Evolutionary conservation across 129 eudicot species (phyloP), one percentile per base, ranked within the genome.

Genomic region (Ambrosia trifida): DNA sequence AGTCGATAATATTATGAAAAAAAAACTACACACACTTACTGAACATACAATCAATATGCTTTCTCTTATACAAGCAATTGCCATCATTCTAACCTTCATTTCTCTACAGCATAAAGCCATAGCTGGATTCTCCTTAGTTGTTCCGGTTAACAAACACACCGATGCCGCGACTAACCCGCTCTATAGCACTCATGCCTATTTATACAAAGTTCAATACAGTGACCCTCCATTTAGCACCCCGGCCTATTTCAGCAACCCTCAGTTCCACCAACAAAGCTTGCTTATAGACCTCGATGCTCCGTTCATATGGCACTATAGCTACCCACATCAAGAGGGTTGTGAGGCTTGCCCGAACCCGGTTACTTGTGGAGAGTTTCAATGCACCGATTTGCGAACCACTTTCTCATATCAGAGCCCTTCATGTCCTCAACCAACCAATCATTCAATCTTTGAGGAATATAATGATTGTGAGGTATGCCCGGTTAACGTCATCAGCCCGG

Each of bases 221-320:
- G 2, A 40, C 44, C 2, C 10, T 40, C 44, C 10, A 1, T 5
- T 40, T 40, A 40, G 44, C 10, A 40, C 44, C 2, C 2, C 44
- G 1, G 13, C 46, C 11, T n/a, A 45, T 44, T 18, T 38, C 12
- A 9, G 20, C 31, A 64, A 10, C 33, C 8, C 16, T 64, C 31
- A 17, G 43, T 43, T 11, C 56, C 0, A 6, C 10, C 44, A 40
- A 18, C 64, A 40, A 71, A 38, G 30, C 11, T 59, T 71, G 1
- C 41, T 71, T 8, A 71, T 71, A 24, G 76, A 71, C 61, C 44
- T 71, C 31, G 76, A 71, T 3, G 76, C 76, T 4, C 76, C 74
- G 7, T 69, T 69, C 18, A 51, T 18, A 69, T 69, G 74, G 74
- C 74, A 52, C 41, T 16, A 16, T 18, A 11, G 50, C 64, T 3